Base-by-base conservation (phyloP, 495 filamentous ascomycete genomes). In the Penicillium steckii region DNA sequence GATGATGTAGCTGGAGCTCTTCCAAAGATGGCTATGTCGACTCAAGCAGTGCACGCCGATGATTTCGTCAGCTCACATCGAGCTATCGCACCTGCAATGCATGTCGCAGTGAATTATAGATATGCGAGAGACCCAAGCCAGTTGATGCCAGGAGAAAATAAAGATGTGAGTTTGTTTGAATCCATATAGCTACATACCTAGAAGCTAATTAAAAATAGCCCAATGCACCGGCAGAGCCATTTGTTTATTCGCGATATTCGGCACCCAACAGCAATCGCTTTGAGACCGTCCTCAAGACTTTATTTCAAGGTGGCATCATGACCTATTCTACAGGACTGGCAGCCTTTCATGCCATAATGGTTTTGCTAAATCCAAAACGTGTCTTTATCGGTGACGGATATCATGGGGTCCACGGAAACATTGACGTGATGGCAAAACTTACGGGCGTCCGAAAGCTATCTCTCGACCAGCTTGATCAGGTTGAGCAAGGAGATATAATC, bases 401-500 rank as follows among this genome's bases (percentile, higher is more conserved):
- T 68, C 93, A 97, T 71, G 92, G 92, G 47, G 90, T 85, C 66
- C 90, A 95, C 70, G 89, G 86, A 48, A 84, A 92, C 17, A 75
- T 95, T 45, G 64, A 67, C 2, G 65, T 97, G 22, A 73, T 91
- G 33, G 53, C 73, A 43, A 84, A 85, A 52, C 78, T 96, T 37
- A 86, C 80, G 23, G 85, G 84, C 0, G 75, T 91, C 25, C 64
- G 82, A 51, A 76, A 84, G 43, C 69, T 95, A 10, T 68, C 76
- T 2, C 75, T 94, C 13, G 74, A 85, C 50, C 80, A 81, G 1
- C 67, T 75, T 4, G 75, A 80, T 41, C 73, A 79, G 40, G 73
- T 90, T 7, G 72, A 77, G 3, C 65, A 76, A 3, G 93, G 92
- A 10, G 93, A 97, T 70, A 72, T 96, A 4, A 79, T 97, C 26